phyloP scores from a whole-genome alignment of 208 protist genomes.

The Phytomonas serpens region DNA sequence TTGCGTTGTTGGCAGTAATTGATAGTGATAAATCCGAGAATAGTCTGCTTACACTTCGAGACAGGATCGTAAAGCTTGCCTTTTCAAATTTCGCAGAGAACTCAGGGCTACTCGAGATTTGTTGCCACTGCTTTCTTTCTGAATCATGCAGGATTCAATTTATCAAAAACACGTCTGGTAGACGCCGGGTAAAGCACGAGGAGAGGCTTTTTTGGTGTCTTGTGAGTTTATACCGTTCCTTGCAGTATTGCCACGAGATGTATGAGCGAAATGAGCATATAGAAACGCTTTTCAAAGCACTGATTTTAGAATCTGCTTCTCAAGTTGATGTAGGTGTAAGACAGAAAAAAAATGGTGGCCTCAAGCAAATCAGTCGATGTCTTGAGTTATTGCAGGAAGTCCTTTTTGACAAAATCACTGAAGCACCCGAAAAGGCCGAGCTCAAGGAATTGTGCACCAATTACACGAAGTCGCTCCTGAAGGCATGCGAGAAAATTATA shows the following conservation, averaged over 20 bases:
- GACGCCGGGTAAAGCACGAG: conserved; percentile 3
- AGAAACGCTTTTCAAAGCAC: conserved; percentile 42
- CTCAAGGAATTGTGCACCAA: neutral
- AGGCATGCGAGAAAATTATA: conserved; percentile 52
- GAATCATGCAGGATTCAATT: conserved; percentile 25
- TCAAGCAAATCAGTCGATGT: conserved; percentile 48
- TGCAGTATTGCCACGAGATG: neutral
- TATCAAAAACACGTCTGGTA: conserved; percentile 23
- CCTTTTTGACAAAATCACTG: conserved; percentile 19
- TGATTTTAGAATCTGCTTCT: conserved; percentile 63
- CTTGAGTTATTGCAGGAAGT: conserved; percentile 82
- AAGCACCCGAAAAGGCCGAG: conserved; percentile 5
- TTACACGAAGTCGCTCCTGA: conserved; percentile 66
- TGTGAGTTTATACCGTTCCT: neutral
- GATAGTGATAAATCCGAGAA: neutral
- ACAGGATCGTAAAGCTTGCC: neutral
- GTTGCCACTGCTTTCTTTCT: conserved; percentile 26
- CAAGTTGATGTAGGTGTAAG: conserved; percentile 49
- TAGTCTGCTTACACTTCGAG: neutral
- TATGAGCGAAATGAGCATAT: conserved; percentile 1
- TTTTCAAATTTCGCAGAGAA: neutral
- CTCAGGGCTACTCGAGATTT: neutral
- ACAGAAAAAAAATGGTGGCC: conserved; percentile 19
- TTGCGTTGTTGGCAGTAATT: neutral
- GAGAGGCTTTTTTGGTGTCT: conserved; percentile 11